These are phyloP conservation scores for Lasiodiplodia hormozganensis DNA, from an alignment of 2,329 filamentous ascomycete genomes.

Conservation along the genomic window DNA sequence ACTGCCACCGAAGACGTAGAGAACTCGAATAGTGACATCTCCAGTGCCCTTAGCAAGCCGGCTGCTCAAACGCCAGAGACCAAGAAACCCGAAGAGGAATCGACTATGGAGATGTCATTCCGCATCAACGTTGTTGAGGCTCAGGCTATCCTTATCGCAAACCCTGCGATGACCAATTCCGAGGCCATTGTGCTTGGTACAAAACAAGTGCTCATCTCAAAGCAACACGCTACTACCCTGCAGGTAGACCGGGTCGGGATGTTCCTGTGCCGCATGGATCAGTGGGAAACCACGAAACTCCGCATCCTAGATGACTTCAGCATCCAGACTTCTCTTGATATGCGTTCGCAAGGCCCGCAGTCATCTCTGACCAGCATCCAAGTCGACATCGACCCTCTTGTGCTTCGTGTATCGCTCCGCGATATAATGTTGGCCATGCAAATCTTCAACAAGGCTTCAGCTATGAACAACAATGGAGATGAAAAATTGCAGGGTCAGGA, in stretches of 20 bases:
- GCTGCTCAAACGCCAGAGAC: conserved; percentile 37
- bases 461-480: conserved; percentile 70
- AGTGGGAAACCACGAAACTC: conserved; percentile 86
- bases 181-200: conserved; percentile 96
- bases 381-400: conserved; percentile 87
- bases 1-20: conserved; percentile 53
- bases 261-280: conserved; percentile 99
- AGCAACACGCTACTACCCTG: conserved; percentile 92
- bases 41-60: conserved; percentile 40
- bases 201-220: conserved; percentile 89
- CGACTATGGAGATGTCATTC: conserved; percentile 79
- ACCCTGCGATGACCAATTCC: conserved; percentile 85
- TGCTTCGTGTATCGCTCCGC: conserved; percentile 86
- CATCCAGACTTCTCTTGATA: conserved; percentile 86
- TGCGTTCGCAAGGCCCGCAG: conserved; percentile 64
- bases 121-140: conserved; percentile 94
- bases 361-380: conserved; percentile 77
- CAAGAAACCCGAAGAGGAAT: conserved; percentile 36
- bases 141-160: conserved; percentile 94
- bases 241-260: conserved; percentile 95
- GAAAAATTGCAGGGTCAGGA: conserved; percentile 59
- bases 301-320: conserved; percentile 98
- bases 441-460: conserved; percentile 88
- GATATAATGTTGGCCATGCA: conserved; percentile 95
- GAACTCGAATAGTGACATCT: conserved; percentile 46